Base-by-base conservation (phyloP, 768 basidiomycete genomes). In the Russula emetica region DNA sequence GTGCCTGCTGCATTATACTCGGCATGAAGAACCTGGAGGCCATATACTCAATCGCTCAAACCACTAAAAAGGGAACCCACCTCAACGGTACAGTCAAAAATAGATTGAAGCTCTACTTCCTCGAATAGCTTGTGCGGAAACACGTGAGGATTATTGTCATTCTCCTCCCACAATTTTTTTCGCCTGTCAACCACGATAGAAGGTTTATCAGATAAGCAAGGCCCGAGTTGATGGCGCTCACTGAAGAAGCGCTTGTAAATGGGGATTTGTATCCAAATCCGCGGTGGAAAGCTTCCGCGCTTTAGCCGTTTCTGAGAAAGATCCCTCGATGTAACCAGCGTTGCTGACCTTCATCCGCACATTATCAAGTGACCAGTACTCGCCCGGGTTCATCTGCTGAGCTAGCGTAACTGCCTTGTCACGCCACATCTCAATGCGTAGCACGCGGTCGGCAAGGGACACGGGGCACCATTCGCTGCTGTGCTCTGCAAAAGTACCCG, bases 341-440 rank as follows among this genome's bases (percentile, higher is more conserved):
- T 13, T 47, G 42, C 58, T 55, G 30, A 61, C 16, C 36, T 64
- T 67, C 62, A 69, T 61, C 18, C 68, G 58, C 22, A 67, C 68
- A 28, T 69, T 69, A 26, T 66, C 58, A 18, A 69, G 54, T 9
- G 60, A 58, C 66, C 66, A 69, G 38, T 61, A 64, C 14, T 69
- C 68, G 66, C 68, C 68, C 42, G 68, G 62, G n/a, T 61, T 61
- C 68, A 69, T 69, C 16, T 28, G 47, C 59, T 56, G 45, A 9
- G 45, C 66, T 3, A 69, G 52, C 4, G 42, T 28, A 14, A 58
- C 66, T 22, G 68, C 68, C 34, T 61, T 40, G 16, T 28, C 66
- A 20, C 65, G 61, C 68, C 68, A 69, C 58, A 69, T 68, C 53
- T 69, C 68, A 36, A 69, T 64, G 34, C 65, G 62, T 18, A 69